Evolutionary conservation across 2,329 filamentous ascomycete species (phyloP).

Genomic region (Colletotrichum siamense): DNA sequence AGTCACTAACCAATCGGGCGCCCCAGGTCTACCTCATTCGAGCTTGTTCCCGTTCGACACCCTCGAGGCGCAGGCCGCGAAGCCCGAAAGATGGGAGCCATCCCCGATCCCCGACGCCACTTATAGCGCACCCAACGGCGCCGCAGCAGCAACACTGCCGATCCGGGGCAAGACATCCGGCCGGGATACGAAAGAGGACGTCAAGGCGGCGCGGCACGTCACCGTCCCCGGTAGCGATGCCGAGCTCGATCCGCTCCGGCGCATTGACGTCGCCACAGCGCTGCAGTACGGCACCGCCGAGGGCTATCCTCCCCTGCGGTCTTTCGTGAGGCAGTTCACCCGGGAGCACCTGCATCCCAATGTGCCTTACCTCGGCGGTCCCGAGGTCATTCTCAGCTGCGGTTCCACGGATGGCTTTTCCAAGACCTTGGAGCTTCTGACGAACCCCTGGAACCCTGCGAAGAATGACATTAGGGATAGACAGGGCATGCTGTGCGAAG

Average conservation of each 20-base stretch:
- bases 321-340: slow-evolving; percentile 81
- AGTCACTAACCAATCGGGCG: not conserved
- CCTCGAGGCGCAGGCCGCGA: slow-evolving; percentile 80
- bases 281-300: slow-evolving; percentile 87
- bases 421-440: slow-evolving; percentile 79
- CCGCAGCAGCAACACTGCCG: slow-evolving; percentile 30
- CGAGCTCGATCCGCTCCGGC: slow-evolving; percentile 64
- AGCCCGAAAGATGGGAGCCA: slow-evolving; percentile 75
- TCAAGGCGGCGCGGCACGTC: slow-evolving; percentile 55
- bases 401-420: slow-evolving; percentile 86
- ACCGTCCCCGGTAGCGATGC: slow-evolving; percentile 69
- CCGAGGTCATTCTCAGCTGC: slow-evolving; percentile 79
- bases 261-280: slow-evolving; percentile 81
- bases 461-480: slow-evolving; percentile 70
- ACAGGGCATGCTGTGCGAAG: slow-evolving; percentile 81
- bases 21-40: slow-evolving; percentile 76
- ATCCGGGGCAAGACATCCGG: not conserved
- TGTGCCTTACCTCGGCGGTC: slow-evolving; percentile 77
- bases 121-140: slow-evolving; percentile 40
- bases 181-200: not conserved
- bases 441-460: slow-evolving; percentile 75
- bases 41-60: slow-evolving; percentile 91
- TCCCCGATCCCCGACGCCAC: slow-evolving; percentile 55
- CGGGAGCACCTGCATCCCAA: slow-evolving; percentile 80
- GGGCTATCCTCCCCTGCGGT: slow-evolving; percentile 80